Conservation (phyloP, 441 rosid species). For the Biscutella auriculata region DNA sequence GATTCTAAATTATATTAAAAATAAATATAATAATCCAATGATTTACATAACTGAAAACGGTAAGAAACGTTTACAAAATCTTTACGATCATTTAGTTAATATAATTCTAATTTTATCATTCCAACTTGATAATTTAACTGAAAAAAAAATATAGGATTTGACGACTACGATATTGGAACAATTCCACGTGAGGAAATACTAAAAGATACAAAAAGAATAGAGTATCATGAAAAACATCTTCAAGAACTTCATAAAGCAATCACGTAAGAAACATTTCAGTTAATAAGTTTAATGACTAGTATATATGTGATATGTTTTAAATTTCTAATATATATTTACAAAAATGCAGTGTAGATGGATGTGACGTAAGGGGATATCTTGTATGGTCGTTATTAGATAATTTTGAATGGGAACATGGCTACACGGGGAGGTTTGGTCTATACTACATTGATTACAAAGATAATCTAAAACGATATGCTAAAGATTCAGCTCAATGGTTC, state of each 20-base stretch:
- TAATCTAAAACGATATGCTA: constrained; percentile 29
- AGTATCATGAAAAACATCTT: constrained; percentile 22
- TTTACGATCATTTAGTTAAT: too few species aligned
- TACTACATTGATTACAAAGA: constrained; percentile 33
- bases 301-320: too few species aligned
- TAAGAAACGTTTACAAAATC: too few species aligned
- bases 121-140: too few species aligned
- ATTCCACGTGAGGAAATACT: constrained; percentile 8
- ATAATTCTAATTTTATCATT: too few species aligned
- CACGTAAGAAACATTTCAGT: constrained; percentile 4
- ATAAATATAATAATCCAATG: constrained; percentile 19
- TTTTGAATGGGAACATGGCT: constrained; percentile 38
- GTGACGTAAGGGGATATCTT: constrained; percentile 36
- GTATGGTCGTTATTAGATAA: constrained; percentile 42
- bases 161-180: constrained; percentile 3
- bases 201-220: constrained; percentile 17
- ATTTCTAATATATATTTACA: not conserved
- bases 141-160: constrained; percentile 3
- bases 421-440: constrained; percentile 33
- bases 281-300: not conserved
- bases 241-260: constrained; percentile 14
- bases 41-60: constrained; percentile 25
- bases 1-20: constrained; percentile 12
- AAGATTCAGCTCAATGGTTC: constrained; percentile 37
- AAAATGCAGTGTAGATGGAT: constrained; percentile 23